phyloP scores from a whole-genome alignment of 257 asterid genomes.

The Rauvolfia tetraphylla region DNA sequence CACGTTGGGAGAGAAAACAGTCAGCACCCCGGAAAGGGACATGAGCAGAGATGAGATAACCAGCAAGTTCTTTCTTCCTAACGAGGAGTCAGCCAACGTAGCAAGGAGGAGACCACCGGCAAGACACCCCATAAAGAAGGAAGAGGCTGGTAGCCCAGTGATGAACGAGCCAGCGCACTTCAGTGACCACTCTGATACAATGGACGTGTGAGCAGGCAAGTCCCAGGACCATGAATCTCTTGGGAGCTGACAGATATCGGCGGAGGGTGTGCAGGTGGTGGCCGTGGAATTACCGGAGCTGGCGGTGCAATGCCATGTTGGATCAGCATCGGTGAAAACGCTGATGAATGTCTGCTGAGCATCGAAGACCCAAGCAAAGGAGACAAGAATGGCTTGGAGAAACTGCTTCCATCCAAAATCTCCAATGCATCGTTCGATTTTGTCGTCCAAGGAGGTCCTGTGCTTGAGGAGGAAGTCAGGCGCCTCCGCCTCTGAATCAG shows the following conservation, averaged over 20 bases:
- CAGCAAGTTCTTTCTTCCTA: conserved; percentile 63
- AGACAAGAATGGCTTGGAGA: conserved; percentile 45
- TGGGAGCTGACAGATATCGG: conserved; percentile 32
- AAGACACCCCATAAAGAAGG: conserved; percentile 56
- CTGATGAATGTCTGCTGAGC: conserved; percentile 66
- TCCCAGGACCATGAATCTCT: conserved; percentile 46
- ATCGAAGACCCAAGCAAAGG: conserved; percentile 67
- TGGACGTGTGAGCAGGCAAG: conserved; percentile 36
- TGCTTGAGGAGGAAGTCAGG: background rate
- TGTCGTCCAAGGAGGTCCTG: conserved; percentile 42
- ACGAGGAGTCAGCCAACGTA: conserved; percentile 53
- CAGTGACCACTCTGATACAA: conserved; percentile 67
- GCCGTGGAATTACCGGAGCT: background rate
- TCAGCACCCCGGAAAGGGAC: conserved; percentile 46
- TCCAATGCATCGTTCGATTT: conserved; percentile 63
- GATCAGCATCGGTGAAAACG: conserved; percentile 56
- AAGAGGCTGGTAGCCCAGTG: conserved; percentile 58
- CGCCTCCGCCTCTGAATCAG: background rate
- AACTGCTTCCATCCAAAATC: conserved; percentile 53
- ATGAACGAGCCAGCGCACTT: conserved; percentile 53
- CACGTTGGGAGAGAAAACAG: conserved; percentile 39
- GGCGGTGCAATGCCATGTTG: conserved; percentile 41
- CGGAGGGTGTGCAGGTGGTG: background rate
- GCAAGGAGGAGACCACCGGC: conserved; percentile 60
- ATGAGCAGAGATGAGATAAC: conserved; percentile 38